Percentiles rank a stretch among this genome's conserved stretches.
Evolutionary conservation across 2,329 filamentous ascomycete species (phyloP).

Genomic region (Diaporthe citriasiana): DNA sequence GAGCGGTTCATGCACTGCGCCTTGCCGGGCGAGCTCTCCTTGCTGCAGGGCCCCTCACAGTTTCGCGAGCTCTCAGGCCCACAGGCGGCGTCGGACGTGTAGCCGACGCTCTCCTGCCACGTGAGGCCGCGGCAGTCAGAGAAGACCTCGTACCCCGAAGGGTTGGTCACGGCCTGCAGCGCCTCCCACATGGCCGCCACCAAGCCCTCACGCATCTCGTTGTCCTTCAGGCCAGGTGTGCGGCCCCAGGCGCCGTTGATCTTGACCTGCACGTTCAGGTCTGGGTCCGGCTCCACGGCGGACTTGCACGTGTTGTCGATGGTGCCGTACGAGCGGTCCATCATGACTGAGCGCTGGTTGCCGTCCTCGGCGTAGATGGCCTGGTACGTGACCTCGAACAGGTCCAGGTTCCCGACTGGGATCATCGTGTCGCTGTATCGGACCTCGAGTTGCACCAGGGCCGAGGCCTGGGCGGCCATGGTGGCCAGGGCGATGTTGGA

Average conservation of each 20-base stretch:
- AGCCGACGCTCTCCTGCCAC: constrained; percentile 39
- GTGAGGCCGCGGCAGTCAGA: constrained; percentile 40
- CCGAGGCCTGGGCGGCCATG: constrained; percentile 36
- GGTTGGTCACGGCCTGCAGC: constrained; percentile 33
- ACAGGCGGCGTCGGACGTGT: constrained; percentile 17
- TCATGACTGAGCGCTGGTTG: constrained; percentile 42
- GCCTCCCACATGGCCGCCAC: constrained; percentile 42
- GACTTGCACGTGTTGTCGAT: constrained; percentile 41
- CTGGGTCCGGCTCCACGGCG: constrained; percentile 19
- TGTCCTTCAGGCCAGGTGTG: constrained; percentile 33
- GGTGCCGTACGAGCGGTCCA: constrained; percentile 35
- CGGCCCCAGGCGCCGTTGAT: constrained; percentile 44
- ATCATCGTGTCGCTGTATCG: constrained; percentile 43
- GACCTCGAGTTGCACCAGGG: constrained; percentile 42
- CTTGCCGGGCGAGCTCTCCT: constrained; percentile 2
- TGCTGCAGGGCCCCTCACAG: constrained; percentile 2
- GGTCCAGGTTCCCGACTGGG: constrained; percentile 43
- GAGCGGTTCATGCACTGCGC: constrained; percentile 41
- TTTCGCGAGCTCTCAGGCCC: not conserved
- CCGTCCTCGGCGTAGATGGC: constrained; percentile 41
- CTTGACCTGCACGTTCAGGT: constrained; percentile 40
- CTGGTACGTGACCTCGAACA: constrained; percentile 42
- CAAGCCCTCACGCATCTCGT: constrained; percentile 44
- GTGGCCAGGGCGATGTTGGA: constrained; percentile 31
- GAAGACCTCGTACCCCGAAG: constrained; percentile 42